A percentile compares a stretch with the other conserved stretches of the same genome.
Evolutionary conservation across 2,329 filamentous ascomycete genomes (phyloP).

Genomic region (Xylariaceae sp.): DNA sequence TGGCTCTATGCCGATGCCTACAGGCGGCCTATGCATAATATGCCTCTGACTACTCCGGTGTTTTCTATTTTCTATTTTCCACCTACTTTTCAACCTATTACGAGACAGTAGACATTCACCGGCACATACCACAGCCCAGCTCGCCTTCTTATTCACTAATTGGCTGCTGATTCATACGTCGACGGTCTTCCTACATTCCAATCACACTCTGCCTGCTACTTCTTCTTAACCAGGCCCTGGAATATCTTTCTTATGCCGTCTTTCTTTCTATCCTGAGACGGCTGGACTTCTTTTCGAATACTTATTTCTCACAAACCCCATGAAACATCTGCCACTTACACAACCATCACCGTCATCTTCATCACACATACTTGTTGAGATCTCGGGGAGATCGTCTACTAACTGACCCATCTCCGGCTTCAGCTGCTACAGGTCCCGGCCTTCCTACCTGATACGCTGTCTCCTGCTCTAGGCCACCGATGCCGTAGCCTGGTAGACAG

Average conservation of each 20-base stretch:
- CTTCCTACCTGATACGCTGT: slow-evolving; percentile 19
- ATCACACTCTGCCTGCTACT: slow-evolving; percentile 1
- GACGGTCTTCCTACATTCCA: slow-evolving; percentile 9
- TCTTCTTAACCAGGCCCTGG: slow-evolving; percentile 6
- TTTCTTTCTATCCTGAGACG: slow-evolving; percentile 2
- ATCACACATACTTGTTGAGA: slow-evolving; percentile 1
- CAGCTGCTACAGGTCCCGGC: slow-evolving; percentile 23
- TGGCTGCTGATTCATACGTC: slow-evolving; percentile 15
- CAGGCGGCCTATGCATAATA: not conserved
- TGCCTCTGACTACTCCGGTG: not conserved
- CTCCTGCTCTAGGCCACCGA: slow-evolving; percentile 25
- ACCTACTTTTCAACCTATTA: not conserved
- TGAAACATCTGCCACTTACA: not conserved
- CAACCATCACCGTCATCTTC: not conserved
- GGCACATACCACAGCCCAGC: slow-evolving; percentile 11
- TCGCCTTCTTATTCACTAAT: slow-evolving; percentile 8
- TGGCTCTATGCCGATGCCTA: not conserved
- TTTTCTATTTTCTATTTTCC: not conserved
- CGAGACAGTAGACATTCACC: slow-evolving; percentile 10
- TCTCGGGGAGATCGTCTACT: slow-evolving; percentile 20
- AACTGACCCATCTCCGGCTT: slow-evolving; percentile 25
- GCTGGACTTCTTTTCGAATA: not conserved
- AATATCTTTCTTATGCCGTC: slow-evolving; percentile 6
- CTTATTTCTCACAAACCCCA: slow-evolving; percentile 2
- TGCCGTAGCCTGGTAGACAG: slow-evolving; percentile 29